Evolutionary conservation across 169 alveolate genomes (phyloP).

Genomic region (Plasmodium vivax): DNA sequence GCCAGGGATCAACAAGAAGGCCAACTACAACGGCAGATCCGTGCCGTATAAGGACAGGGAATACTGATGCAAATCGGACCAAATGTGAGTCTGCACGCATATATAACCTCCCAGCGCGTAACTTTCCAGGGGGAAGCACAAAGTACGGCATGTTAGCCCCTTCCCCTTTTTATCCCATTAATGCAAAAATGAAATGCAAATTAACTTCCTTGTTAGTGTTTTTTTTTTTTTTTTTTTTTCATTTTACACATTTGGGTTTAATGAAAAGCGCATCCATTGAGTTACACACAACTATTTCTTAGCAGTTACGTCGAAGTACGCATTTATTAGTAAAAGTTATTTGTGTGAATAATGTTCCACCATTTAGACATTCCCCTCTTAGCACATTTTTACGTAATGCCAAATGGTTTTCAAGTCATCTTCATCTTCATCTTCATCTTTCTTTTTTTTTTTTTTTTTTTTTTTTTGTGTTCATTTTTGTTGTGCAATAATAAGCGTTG

Average conservation of each 20-base stretch:
- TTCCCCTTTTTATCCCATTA: neutral
- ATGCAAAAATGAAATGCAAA: neutral
- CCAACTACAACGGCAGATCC: constrained; percentile 41
- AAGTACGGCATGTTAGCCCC: neutral
- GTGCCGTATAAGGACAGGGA: constrained; percentile 61
- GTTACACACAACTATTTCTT: neutral
- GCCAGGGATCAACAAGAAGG: constrained; percentile 18
- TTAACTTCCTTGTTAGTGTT: neutral
- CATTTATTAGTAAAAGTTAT: constrained; percentile 12
- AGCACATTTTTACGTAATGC: constrained; percentile 5
- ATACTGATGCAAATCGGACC: neutral
- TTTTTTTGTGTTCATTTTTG: neutral
- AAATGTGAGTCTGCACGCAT: neutral
- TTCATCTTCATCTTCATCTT: neutral
- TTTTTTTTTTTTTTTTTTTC: neutral
- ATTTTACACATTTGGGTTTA: constrained; percentile 17
- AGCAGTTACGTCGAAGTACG: neutral
- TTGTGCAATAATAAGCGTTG: neutral
- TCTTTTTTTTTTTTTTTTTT: neutral
- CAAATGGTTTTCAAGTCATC: neutral
- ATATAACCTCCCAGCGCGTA: neutral
- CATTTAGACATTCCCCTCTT: neutral
- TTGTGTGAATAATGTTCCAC: constrained; percentile 8
- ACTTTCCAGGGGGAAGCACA: neutral
- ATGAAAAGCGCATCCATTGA: constrained; percentile 19